A percentile compares a stretch with the other conserved stretches of the same genome.
Conservation (phyloP, 352 stramenopile genomes). For the Thraustotheca clavata region DNA sequence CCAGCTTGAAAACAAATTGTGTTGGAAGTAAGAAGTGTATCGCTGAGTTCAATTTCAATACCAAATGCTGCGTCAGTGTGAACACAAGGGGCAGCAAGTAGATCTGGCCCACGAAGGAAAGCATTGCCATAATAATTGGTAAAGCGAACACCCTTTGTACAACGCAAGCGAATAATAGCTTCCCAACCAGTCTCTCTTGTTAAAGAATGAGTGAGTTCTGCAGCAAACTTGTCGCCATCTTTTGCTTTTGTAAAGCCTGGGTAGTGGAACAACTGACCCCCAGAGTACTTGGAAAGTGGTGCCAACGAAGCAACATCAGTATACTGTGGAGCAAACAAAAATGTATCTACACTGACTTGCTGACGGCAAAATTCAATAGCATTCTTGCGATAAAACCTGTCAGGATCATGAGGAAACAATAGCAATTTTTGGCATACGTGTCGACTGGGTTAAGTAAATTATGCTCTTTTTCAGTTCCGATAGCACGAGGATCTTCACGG, state of each 20-base stretch:
- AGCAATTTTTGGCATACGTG: slow-evolving; percentile 33
- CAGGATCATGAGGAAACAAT: slow-evolving; percentile 35
- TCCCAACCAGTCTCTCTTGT: slow-evolving; percentile 92
- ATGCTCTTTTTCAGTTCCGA: slow-evolving; percentile 86
- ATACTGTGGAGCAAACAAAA: slow-evolving; percentile 94
- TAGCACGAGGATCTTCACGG: slow-evolving; percentile 68
- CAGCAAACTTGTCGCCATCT: slow-evolving; percentile 91
- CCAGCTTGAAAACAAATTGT: slow-evolving; percentile 95
- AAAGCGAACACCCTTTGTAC: slow-evolving; percentile 96
- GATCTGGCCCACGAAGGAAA: slow-evolving; percentile 94
- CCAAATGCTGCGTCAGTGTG: slow-evolving; percentile 94
- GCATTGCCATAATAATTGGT: slow-evolving; percentile 99
- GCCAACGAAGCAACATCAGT: slow-evolving; percentile 94
- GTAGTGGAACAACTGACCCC: slow-evolving; percentile 97
- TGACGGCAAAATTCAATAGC: slow-evolving; percentile 96
- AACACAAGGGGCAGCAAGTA: slow-evolving; percentile 95
- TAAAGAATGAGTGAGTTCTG: slow-evolving; percentile 88
- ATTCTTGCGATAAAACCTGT: slow-evolving; percentile 86
- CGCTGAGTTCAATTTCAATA: slow-evolving; percentile 96
- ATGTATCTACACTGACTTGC: slow-evolving; percentile 99
- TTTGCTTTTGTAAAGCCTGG: slow-evolving; percentile 85
- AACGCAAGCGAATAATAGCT: slow-evolving; percentile 95
- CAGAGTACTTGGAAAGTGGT: slow-evolving; percentile 93
- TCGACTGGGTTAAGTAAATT: slow-evolving; percentile 84
- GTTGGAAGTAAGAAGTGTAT: slow-evolving; percentile 88